These are phyloP conservation scores for Talaromyces funiculosus DNA, from an alignment of 2,329 filamentous ascomycete genomes.

Conservation along the genomic window DNA sequence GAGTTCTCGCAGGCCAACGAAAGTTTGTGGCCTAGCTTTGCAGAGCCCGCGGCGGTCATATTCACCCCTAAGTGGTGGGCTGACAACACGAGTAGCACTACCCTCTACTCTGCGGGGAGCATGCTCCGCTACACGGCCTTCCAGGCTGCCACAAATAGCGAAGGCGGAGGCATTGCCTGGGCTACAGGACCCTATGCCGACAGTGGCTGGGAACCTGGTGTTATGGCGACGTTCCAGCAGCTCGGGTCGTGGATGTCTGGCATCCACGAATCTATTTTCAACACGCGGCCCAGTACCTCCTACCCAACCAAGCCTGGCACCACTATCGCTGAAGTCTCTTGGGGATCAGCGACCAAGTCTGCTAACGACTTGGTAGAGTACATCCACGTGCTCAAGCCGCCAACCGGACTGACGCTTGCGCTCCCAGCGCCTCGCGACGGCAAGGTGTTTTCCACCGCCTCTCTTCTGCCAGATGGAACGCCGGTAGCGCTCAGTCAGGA, in stretches of 20 bases:
- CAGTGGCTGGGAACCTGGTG: conserved; percentile 3
- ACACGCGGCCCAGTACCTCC: conserved; percentile 2
- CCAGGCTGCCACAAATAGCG: not conserved
- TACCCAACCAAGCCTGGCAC: conserved; percentile 2
- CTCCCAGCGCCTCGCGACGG: conserved; percentile 5
- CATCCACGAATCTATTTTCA: conserved; percentile 1
- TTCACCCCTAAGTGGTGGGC: conserved; percentile 1
- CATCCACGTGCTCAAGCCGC: conserved; percentile 7
- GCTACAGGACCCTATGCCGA: not conserved
- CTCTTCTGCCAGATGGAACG: not conserved
- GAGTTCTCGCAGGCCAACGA: conserved; percentile 6
- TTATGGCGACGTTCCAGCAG: conserved; percentile 1
- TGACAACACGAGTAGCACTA: not conserved
- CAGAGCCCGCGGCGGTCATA: conserved; percentile 1
- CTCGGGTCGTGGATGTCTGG: not conserved
- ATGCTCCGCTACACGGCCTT: conserved; percentile 4
- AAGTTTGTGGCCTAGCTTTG: conserved; percentile 3
- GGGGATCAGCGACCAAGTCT: conserved; percentile 5
- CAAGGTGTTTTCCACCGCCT: not conserved
- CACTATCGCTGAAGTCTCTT: not conserved
- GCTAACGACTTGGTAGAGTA: not conserved
- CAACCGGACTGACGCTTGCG: not conserved
- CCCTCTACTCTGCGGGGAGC: not conserved
- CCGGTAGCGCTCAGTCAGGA: not conserved
- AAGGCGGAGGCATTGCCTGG: not conserved